Base-by-base conservation (phyloP, 345 rosid genomes). In the Psidium guajava region DNA sequence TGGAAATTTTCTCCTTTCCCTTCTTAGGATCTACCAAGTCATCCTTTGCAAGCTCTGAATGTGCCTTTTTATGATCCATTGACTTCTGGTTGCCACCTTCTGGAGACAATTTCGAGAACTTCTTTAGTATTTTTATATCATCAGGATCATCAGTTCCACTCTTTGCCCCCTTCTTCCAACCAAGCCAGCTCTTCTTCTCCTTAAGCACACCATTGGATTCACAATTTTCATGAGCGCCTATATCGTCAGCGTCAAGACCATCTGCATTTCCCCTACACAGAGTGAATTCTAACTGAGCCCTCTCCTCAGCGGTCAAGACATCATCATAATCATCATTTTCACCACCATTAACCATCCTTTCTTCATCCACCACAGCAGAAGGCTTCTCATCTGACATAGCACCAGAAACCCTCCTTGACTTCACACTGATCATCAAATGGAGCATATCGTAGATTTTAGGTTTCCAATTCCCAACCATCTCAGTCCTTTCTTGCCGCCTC, bases 401-500 rank as follows among this genome's bases (percentile, higher is more conserved):
- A 88, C 99, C 99, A 25, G 99, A 98, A 88, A 97, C 99, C 59
- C 98, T 88, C 82, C 99, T 95, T 40, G 98, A 97, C 87, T 97
- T 97, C 89, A 96, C 95, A 84, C 99, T 96, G 82, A 96, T 96
- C 94, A 95, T 92, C 86, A 97, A 99, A 90, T 96, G 92, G 85
- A 95, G 96, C 99, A 97, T 97, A 86, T 97, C 98, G 57, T 94
- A 95, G 85, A 97, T 95, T 88, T 93, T 97, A 14, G 99, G 98
- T 91, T 97, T 97, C 99, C 99, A 97, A 83, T 87, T 92, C 83
- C 99, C 99, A 50, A 97, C 97, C 92, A 91, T 92, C 89, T 97
- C 99, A 1, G 98, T 93, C 87, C 95, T 95, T 90, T 97, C 99
- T 84, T 95, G 99, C 82, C 99, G 89, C 91, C 99, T 96, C 99